A percentile compares a stretch with the other conserved stretches of the same genome.
Conservation (phyloP, 805 yeast genomes). For the Wickerhamomyces rabaulensis region DNA sequence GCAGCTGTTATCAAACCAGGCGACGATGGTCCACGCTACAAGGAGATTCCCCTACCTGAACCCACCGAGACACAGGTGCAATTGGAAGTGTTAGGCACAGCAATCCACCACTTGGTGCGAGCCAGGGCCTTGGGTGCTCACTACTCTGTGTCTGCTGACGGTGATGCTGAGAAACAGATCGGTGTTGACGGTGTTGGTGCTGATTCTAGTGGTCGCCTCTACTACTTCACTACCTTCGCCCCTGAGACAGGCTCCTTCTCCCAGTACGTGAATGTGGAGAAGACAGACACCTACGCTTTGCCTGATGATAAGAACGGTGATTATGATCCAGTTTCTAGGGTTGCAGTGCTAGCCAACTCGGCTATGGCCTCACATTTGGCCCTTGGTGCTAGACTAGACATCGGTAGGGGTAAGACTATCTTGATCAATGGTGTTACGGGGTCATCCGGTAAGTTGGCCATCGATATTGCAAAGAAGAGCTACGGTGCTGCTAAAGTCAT, state of each 20-base stretch:
- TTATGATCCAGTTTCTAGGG: conserved; percentile 1
- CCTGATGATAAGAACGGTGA: not conserved
- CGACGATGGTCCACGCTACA: not conserved
- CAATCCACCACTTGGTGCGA: not conserved
- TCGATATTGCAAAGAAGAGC: conserved; percentile 4
- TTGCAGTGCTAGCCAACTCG: conserved; percentile 6
- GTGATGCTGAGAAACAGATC: not conserved
- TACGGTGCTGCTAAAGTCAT: conserved; percentile 4
- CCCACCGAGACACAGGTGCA: not conserved
- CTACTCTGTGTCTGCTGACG: not conserved
- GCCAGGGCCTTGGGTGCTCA: not conserved
- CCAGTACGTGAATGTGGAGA: conserved; percentile 5
- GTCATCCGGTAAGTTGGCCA: conserved; percentile 3
- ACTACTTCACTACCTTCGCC: conserved; percentile 3
- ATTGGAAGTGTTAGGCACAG: not conserved
- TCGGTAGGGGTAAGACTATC: not conserved
- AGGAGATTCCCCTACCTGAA: not conserved
- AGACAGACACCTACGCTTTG: not conserved
- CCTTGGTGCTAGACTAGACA: conserved; percentile 2
- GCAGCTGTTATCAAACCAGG: not conserved
- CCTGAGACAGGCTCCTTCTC: conserved; percentile 6
- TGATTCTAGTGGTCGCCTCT: not conserved
- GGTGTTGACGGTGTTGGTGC: not conserved
- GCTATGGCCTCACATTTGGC: conserved; percentile 10
- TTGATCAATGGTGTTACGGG: conserved; percentile 11